Evolutionary conservation across 2,329 filamentous ascomycete genomes (phyloP).

Genomic region (Madurella fahalii): DNA sequence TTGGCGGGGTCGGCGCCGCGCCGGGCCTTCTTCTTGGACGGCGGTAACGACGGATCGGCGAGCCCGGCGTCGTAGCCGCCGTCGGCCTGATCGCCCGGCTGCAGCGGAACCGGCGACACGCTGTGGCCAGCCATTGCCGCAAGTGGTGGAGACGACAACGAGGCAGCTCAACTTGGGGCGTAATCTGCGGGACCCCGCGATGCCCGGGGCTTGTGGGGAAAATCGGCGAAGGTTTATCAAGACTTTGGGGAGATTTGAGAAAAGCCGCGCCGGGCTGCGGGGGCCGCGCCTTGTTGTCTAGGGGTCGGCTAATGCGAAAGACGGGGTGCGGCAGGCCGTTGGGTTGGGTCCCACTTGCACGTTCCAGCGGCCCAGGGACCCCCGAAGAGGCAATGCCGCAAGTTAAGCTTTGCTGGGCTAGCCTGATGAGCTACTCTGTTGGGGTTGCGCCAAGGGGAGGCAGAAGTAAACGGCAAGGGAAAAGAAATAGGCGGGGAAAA

Average conservation of each 20-base stretch:
- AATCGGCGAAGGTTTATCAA: not conserved
- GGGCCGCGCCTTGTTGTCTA: not conserved
- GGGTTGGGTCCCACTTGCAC: not conserved
- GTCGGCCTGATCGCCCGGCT: conserved; percentile 8
- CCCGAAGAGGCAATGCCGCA: not conserved
- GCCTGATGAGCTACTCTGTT: too few relatives aligned
- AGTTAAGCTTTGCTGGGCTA: not conserved
- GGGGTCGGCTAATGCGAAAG: too few relatives aligned
- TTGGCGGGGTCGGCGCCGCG: conserved; percentile 44
- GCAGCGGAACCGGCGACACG: conserved; percentile 3
- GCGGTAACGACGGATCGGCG: conserved; percentile 4
- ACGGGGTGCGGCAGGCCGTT: not conserved
- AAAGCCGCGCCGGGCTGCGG: conserved; percentile 4
- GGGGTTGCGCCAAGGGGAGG: too few relatives aligned
- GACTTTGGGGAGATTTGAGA: not conserved
- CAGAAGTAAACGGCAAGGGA: not conserved
- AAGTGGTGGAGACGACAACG: not conserved
- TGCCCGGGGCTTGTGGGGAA: conserved; percentile 3
- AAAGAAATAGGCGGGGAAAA: not conserved
- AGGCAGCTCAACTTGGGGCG: not conserved
- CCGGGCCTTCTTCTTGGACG: conserved; percentile 47
- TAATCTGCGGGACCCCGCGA: conserved; percentile 7
- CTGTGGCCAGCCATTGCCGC: conserved; percentile 14
- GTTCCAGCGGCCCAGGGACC: not conserved
- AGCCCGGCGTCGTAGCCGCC: conserved; percentile 1